These are phyloP conservation scores for Backusella westeae DNA, from an alignment of 192 early-diverging fungal genomes.

Conservation along the genomic window DNA sequence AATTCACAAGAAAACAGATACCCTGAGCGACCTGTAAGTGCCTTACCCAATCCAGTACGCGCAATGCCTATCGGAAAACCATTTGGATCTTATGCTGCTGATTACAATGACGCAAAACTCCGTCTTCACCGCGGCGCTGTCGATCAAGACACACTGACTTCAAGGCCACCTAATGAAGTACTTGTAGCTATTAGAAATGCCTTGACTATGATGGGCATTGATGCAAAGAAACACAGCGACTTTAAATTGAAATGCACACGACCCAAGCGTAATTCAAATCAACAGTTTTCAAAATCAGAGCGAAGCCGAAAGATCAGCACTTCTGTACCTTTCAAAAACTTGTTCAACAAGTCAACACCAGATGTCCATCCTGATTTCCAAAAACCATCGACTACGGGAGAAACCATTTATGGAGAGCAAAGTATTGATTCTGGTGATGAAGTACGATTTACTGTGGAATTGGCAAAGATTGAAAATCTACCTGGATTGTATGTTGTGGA, in stretches of 20 bases:
- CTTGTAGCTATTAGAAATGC: constrained; percentile 64
- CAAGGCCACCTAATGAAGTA: constrained; percentile 64
- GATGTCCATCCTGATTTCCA: neutral
- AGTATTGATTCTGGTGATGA: constrained; percentile 68
- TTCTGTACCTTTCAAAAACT: neutral
- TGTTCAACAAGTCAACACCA: neutral
- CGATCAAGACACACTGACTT: constrained; percentile 66
- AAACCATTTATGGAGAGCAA: constrained; percentile 53
- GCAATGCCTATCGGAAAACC: constrained; percentile 17
- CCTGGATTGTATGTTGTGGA: constrained; percentile 74
- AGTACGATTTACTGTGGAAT: constrained; percentile 83
- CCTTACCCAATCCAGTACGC: constrained; percentile 7
- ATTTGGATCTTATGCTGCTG: constrained; percentile 19
- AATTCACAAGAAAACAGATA: neutral
- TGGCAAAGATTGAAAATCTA: constrained; percentile 90
- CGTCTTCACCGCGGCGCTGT: constrained; percentile 72
- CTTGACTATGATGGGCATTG: constrained; percentile 51
- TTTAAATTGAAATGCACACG: constrained; percentile 58
- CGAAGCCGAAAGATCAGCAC: constrained; percentile 2
- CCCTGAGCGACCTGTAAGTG: constrained; percentile 1
- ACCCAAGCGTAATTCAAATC: constrained; percentile 36
- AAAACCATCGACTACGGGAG: neutral
- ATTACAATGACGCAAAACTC: constrained; percentile 47
- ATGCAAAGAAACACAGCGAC: constrained; percentile 48
- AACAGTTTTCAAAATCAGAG: neutral